Evolutionary conservation across 345 rosid genomes (phyloP), one percentile per base, ranked within the genome.

Genomic region (Populus alba): DNA sequence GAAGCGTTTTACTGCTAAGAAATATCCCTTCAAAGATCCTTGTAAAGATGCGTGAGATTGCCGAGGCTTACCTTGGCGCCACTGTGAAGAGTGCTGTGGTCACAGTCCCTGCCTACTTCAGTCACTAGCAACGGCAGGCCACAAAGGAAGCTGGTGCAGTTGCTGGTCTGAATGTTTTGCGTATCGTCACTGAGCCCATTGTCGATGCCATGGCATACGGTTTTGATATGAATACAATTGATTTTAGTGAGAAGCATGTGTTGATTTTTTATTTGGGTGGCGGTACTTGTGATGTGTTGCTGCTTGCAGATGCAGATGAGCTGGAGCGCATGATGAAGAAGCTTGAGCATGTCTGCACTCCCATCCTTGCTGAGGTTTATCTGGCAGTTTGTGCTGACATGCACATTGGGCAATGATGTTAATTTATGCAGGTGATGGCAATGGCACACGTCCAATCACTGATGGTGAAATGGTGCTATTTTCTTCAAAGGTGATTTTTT

Each of bases 161-260:
- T 27, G 72, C 83, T 10, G 83, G 83, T 17, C 79, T 80, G 25
- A 80, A 80, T 49, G 79, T 75, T 16, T 76, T 81, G 80, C 79
- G 77, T 20, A 76, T 76, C 47, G 66, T 81, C 31, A 76, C 72
- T 51, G 80, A 76, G 37, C 83, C 83, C 1, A 72, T 79, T n/a
- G 80, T 77, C 7, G 83, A 79, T n/a, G 83, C 80, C 57, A 81
- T 81, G 29, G 83, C 83, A 29, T 81, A 81, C 31, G 80, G 83
- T 57, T 72, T 81, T 51, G 80, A 81, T 66, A 81, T 76, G 72
- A 76, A 76, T 73, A 80, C 83, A 6, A 67, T 77, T 15, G 75
- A 80, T 17, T 79, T 81, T 53, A 77, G 80, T 31, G 83, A 81
- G 71, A 81, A 81, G 83, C 76, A 81, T 25, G 80, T 81, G 25